A percentile compares a stretch with the other conserved stretches of the same genome.
Conservation (phyloP, 2,329 filamentous ascomycete species). For the Calycina herbarum region DNA sequence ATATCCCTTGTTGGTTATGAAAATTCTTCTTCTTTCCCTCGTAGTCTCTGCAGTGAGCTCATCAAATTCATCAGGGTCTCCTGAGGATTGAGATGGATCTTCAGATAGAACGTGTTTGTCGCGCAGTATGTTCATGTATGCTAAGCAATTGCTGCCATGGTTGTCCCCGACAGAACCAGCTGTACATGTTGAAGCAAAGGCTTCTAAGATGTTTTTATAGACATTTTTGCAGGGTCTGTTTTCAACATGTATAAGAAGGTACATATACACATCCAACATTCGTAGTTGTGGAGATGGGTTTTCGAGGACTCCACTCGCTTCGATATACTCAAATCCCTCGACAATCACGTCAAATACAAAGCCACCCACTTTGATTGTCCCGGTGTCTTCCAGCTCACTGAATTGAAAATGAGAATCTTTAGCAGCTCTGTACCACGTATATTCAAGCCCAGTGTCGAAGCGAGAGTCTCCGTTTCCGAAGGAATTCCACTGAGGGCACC, state of each 20-base stretch:
- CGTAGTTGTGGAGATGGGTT: background rate
- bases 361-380: background rate
- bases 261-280: background rate
- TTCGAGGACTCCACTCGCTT: background rate
- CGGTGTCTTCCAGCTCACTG: background rate
- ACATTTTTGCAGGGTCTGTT: background rate
- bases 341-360: background rate
- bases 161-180: background rate
- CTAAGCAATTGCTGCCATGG: background rate
- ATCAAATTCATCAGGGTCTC: background rate
- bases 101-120: background rate
- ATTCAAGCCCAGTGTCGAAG: background rate
- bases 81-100: background rate
- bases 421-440: background rate
- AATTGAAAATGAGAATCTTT: background rate
- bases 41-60: background rate
- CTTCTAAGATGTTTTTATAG: background rate
- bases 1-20: conserved; percentile 3
- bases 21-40: background rate
- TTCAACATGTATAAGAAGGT: background rate
- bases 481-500: background rate
- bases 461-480: background rate
- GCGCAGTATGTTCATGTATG: background rate
- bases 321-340: background rate
- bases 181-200: background rate